phyloP scores from a whole-genome alignment of 2,329 filamentous ascomycete species.

The Incumbomyces lentus region DNA sequence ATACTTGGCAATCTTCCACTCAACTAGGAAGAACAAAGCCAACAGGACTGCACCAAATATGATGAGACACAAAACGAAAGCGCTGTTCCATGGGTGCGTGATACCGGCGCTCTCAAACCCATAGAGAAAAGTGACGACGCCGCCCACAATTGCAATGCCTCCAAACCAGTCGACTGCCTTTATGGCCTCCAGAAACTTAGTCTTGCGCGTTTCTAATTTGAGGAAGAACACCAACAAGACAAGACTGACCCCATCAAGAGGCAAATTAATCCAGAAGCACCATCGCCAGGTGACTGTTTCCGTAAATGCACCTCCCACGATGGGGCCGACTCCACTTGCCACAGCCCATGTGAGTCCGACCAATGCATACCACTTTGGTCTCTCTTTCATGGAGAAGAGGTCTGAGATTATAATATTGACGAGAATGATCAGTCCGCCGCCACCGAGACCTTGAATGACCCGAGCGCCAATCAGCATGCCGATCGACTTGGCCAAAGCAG shows the following conservation, averaged over 20 bases:
- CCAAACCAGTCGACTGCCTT: conserved; percentile 56
- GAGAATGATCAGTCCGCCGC: conserved; percentile 53
- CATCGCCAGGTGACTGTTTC: conserved; percentile 29
- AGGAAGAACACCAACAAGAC: conserved; percentile 50
- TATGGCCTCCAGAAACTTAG: conserved; percentile 46
- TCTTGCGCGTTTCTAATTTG: conserved; percentile 51
- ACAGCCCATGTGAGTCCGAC: conserved; percentile 54
- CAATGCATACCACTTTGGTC: conserved; percentile 52
- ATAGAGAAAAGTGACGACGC: conserved; percentile 58
- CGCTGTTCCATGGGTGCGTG: conserved; percentile 40
- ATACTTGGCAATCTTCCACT: conserved; percentile 50
- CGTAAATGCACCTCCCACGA: conserved; percentile 31
- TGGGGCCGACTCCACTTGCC: conserved; percentile 48
- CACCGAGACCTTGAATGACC: conserved; percentile 53
- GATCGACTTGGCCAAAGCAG: conserved; percentile 47
- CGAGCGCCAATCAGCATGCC: conserved; percentile 53
- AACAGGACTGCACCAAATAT: conserved; percentile 36
- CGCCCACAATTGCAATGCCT: conserved; percentile 51
- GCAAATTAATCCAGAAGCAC: conserved; percentile 51
- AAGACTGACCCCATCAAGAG: conserved; percentile 50
- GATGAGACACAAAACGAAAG: conserved; percentile 41
- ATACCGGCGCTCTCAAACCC: conserved; percentile 61
- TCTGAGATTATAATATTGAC: conserved; percentile 56
- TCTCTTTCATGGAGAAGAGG: conserved; percentile 49
- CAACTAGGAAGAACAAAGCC: conserved; percentile 45